These are phyloP conservation scores for Leishmania mexicana DNA, from an alignment of 208 protist species.

Conservation along the genomic window DNA sequence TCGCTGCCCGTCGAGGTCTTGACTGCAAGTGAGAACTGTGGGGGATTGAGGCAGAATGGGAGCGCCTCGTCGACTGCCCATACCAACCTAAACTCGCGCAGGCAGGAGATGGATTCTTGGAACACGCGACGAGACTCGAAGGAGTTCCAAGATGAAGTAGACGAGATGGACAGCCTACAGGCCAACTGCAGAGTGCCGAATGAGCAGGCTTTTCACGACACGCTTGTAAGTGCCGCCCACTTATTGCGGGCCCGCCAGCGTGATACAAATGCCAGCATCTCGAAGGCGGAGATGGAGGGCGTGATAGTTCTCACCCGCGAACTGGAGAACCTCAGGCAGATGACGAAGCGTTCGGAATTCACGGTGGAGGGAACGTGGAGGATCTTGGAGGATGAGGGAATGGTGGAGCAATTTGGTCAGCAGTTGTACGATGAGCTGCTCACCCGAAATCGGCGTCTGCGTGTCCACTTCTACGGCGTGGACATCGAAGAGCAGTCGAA, in stretches of 20 bases:
- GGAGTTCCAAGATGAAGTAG: not conserved
- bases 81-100: not conserved
- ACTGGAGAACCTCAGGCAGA: constrained; percentile 59
- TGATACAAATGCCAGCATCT: constrained; percentile 35
- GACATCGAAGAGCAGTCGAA: constrained; percentile 64
- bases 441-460: constrained; percentile 44
- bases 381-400: constrained; percentile 54
- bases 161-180: not conserved
- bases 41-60: constrained; percentile 1
- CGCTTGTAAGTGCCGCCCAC: constrained; percentile 31
- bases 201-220: constrained; percentile 42
- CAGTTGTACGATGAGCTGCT: constrained; percentile 70
- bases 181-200: constrained; percentile 2
- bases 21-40: not conserved
- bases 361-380: constrained; percentile 73
- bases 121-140: not conserved
- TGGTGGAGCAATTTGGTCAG: constrained; percentile 57
- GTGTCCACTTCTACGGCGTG: constrained; percentile 67
- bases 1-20: constrained; percentile 5
- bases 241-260: constrained; percentile 57
- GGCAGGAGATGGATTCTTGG: constrained; percentile 16
- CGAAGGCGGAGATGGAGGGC: constrained; percentile 60
- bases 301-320: constrained; percentile 63
- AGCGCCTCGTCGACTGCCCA: constrained; percentile 9
- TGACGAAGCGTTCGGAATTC: constrained; percentile 54